These are phyloP conservation scores for Aspergillus fumigatiaffinis DNA, from an alignment of 2,329 filamentous ascomycete genomes.

Conservation along the genomic window DNA sequence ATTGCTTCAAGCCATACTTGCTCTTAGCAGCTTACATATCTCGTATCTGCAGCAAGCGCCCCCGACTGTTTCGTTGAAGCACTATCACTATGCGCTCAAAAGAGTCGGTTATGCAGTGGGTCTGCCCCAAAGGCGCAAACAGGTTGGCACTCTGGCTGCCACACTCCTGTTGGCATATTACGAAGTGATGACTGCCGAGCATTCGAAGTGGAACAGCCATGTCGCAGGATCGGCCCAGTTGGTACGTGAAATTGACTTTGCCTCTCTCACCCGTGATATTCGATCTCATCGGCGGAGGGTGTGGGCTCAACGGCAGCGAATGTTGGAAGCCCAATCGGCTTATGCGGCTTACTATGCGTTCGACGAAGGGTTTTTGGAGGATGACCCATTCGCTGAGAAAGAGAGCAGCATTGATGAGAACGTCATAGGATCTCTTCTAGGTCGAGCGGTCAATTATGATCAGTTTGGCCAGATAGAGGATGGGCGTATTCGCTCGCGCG, in stretches of 20 bases:
- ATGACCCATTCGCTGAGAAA: constrained; percentile 40
- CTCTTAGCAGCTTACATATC: constrained; percentile 81
- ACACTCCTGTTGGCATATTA: constrained; percentile 85
- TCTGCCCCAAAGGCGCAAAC: constrained; percentile 63
- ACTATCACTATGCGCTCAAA: constrained; percentile 83
- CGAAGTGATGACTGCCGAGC: constrained; percentile 90
- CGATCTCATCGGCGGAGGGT: constrained; percentile 59
- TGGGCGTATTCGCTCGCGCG: constrained; percentile 16
- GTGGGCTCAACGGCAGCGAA: constrained; percentile 27
- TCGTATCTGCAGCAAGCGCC: constrained; percentile 73
- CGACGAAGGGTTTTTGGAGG: constrained; percentile 37
- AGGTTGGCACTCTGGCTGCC: constrained; percentile 80
- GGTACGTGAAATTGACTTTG: constrained; percentile 76
- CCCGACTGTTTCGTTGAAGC: constrained; percentile 77
- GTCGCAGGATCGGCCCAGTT: constrained; percentile 79
- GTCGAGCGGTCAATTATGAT: constrained; percentile 56
- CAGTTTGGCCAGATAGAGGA: constrained; percentile 50
- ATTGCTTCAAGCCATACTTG: constrained; percentile 84
- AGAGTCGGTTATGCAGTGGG: constrained; percentile 72
- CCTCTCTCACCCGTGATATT: constrained; percentile 66
- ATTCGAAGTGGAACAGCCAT: constrained; percentile 93
- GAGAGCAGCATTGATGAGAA: constrained; percentile 51
- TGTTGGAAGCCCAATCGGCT: constrained; percentile 12
- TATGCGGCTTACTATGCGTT: constrained; percentile 17
- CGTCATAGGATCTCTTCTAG: constrained; percentile 57